Percentiles rank a stretch among this genome's conserved stretches.
phyloP scores from a whole-genome alignment of 441 rosid genomes.

The Erysimum cheiri region DNA sequence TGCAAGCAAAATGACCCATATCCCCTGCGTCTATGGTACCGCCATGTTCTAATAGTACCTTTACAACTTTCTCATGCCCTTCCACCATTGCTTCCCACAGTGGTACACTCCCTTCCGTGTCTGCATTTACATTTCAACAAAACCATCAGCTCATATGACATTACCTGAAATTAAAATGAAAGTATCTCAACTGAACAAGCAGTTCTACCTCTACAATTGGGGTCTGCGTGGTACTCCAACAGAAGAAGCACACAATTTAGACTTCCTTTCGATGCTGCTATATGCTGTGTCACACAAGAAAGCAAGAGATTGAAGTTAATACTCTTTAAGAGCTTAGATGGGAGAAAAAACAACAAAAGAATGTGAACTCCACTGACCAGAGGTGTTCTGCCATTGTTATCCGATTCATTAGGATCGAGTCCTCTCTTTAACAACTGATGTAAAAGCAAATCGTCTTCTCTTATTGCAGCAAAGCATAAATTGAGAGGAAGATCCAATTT shows the following conservation, averaged over 20 bases:
- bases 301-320: neutral
- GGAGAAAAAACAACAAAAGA: neutral
- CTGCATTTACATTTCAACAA: conserved; percentile 44
- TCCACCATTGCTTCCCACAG: conserved; percentile 80
- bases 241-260: conserved; percentile 67
- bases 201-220: conserved; percentile 63
- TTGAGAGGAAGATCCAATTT: conserved; percentile 78
- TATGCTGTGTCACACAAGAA: conserved; percentile 53
- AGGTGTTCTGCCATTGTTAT: conserved; percentile 69
- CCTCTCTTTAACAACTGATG: conserved; percentile 67
- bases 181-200: neutral
- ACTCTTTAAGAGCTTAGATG: neutral
- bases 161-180: neutral
- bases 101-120: conserved; percentile 66
- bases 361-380: conserved; percentile 52
- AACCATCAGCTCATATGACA: neutral
- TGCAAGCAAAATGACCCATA: conserved; percentile 74
- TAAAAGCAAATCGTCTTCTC: conserved; percentile 66
- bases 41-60: conserved; percentile 54
- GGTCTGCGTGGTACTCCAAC: conserved; percentile 63
- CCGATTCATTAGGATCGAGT: conserved; percentile 77
- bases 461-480: conserved; percentile 64
- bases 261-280: conserved; percentile 74
- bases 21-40: conserved; percentile 59
- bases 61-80: conserved; percentile 56